phyloP scores from a whole-genome alignment of 2,329 filamentous ascomycete species.

The Aspergillus pseudonomiae region DNA sequence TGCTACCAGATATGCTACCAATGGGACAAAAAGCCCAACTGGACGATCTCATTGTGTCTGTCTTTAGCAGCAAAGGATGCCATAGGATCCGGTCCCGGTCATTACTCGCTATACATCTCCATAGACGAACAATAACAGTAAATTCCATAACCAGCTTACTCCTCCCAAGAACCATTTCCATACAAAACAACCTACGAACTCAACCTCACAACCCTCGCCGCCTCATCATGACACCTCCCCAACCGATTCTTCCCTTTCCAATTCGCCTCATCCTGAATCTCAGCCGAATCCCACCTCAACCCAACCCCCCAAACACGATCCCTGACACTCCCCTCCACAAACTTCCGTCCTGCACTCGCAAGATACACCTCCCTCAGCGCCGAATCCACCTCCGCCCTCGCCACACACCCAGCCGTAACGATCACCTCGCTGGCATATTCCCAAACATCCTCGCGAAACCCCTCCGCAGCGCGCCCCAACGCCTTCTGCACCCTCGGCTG shows the following conservation, averaged over 20 bases:
- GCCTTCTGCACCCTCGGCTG: constrained; percentile 5
- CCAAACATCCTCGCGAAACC: constrained; percentile 14
- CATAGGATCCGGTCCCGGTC: too few species aligned
- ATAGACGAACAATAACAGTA: too few species aligned
- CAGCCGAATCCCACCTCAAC: constrained; percentile 15
- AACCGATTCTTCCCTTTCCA: constrained; percentile 17
- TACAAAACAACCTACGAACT: not conserved
- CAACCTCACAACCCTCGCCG: constrained; percentile 3
- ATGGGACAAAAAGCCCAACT: not conserved
- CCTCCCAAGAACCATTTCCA: too few species aligned
- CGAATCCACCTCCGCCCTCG: constrained; percentile 14
- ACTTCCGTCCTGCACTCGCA: not conserved
- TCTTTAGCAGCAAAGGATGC: too few species aligned
- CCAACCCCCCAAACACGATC: constrained; percentile 18
- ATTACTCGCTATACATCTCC: too few species aligned
- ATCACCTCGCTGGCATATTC: constrained; percentile 6
- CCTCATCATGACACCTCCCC: constrained; percentile 14
- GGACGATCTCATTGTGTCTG: not conserved
- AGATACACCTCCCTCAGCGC: constrained; percentile 13
- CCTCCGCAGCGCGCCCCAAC: constrained; percentile 10
- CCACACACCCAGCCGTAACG: constrained; percentile 14
- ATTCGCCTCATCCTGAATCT: constrained; percentile 15
- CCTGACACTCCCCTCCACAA: constrained; percentile 15
- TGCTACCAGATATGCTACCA: too few species aligned
- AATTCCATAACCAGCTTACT: too few species aligned